Evolutionary conservation across 2,329 filamentous ascomycete species (phyloP).

Genomic region (Teratosphaeriaceae sp.): DNA sequence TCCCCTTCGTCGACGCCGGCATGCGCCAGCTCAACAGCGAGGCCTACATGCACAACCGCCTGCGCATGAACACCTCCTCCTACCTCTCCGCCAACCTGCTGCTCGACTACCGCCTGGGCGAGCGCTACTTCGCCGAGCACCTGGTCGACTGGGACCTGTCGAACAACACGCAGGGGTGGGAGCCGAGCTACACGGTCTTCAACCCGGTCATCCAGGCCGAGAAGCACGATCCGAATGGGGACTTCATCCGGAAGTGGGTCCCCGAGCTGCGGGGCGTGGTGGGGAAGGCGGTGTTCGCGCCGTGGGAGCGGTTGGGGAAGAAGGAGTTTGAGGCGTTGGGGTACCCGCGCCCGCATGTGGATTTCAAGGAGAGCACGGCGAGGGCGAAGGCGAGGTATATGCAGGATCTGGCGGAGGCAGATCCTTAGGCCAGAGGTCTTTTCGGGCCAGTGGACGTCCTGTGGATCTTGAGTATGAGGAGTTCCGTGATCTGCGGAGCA

Average conservation of each 20-base stretch:
- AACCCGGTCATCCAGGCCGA: conserved; percentile 72
- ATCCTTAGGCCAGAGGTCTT: no score
- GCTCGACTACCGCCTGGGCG: conserved; percentile 44
- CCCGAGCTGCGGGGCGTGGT: conserved; percentile 57
- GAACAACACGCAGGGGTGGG: conserved; percentile 48
- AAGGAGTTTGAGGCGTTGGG: conserved; percentile 44
- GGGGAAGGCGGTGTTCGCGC: conserved; percentile 45
- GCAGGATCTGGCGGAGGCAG: conserved; percentile 23
- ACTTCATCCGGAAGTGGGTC: conserved; percentile 79
- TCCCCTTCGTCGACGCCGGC: conserved; percentile 46
- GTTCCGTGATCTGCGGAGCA: no score
- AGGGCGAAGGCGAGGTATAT: conserved; percentile 40
- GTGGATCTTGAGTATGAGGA: no score
- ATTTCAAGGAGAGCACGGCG: conserved; percentile 38
- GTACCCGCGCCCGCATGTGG: conserved; percentile 41
- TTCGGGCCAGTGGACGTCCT: no score
- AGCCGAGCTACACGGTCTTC: conserved; percentile 46
- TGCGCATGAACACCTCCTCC: conserved; percentile 44
- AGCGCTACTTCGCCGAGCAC: conserved; percentile 46
- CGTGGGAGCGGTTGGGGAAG: conserved; percentile 37
- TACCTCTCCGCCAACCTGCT: conserved; percentile 45
- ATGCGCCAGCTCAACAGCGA: conserved; percentile 46
- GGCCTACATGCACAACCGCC: conserved; percentile 47
- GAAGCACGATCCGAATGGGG: conserved; percentile 69
- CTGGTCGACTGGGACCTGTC: conserved; percentile 43